Evolutionary conservation across 352 stramenopile species (phyloP), one percentile per base, ranked within the genome.

Genomic region (Phytophthora pisi): DNA sequence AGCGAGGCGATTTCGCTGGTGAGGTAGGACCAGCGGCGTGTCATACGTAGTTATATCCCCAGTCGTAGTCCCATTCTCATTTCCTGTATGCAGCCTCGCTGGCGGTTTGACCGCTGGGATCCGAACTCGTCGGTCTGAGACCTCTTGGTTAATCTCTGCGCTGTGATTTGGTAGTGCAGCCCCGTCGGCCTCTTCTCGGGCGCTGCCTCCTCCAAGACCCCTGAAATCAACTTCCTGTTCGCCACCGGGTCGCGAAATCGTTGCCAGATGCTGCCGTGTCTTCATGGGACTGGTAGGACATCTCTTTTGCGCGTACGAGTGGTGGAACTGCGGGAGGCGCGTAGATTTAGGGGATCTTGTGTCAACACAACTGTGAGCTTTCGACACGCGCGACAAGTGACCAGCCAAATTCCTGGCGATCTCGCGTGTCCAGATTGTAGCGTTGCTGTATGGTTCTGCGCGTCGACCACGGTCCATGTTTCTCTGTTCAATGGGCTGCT

Each of bases 381-480:
- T 91, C 24, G 79, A 90, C 15, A 94, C 74, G 30, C 84, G 79
- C 34, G 79, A 81, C 9, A 94, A 66, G 43, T 94, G 86, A 0
- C 81, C 74, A 3, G 85, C 86, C 24, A 94, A 60, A 42, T 94
- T 92, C 20, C 72, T 79, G 10, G 84, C 79, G 13, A 94, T 77
- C 67, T 92, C 86, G 3, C 86, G 73, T 20, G 81, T 91, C 86
- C 84, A 94, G 46, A 90, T 81, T 16, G 84, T 88, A 28, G 85
- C 86, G 57, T 82, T 94, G 66, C 81, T 91, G 57, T 91, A 92
- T 24, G 84, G 84, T 67, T 94, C 84, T 8, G 86, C 84, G 23
- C 85, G 83, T 7, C 86, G 80, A 36, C 67, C 84, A 31, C 86
- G 73, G 46, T 94, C 86, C 84, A 94, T 94, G 26, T 30, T 74